A percentile compares a stretch with the other conserved stretches of the same genome.
Conservation (phyloP, 192 early-diverging fungal species). For the Backusella liffmaniae region DNA sequence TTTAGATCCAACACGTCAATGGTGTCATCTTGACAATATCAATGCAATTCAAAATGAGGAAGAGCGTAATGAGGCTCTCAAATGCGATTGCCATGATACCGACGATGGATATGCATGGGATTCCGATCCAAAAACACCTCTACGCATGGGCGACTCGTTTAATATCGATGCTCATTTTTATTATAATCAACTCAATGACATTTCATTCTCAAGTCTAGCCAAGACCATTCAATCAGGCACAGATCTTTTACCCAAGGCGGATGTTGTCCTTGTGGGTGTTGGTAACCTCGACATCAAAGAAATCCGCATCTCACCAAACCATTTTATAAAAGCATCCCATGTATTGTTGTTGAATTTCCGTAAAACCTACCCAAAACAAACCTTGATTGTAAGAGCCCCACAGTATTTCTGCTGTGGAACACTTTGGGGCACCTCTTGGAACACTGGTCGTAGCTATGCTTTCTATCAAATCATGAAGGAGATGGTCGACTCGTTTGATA, state of each 20-base stretch:
- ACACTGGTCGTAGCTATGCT: slow-evolving; percentile 19
- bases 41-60: not conserved
- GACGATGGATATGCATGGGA: slow-evolving; percentile 24
- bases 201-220: not conserved
- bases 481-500: not conserved
- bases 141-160: slow-evolving; percentile 24
- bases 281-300: slow-evolving; percentile 27
- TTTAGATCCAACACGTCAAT: slow-evolving; percentile 16
- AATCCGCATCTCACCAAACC: slow-evolving; percentile 9
- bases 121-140: slow-evolving; percentile 15
- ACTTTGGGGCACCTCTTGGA: slow-evolving; percentile 28
- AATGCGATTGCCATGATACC: slow-evolving; percentile 29
- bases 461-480: slow-evolving; percentile 20
- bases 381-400: slow-evolving; percentile 24
- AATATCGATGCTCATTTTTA: slow-evolving; percentile 21
- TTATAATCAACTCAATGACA: not conserved
- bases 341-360: slow-evolving; percentile 1
- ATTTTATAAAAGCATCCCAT: slow-evolving; percentile 15
- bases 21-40: slow-evolving; percentile 24
- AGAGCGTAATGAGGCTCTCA: not conserved
- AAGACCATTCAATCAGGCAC: not conserved
- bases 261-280: slow-evolving; percentile 26
- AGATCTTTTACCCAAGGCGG: slow-evolving; percentile 5
- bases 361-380: slow-evolving; percentile 22
- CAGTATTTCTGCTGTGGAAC: slow-evolving; percentile 26